These are phyloP conservation scores for Yarrowia osloensis DNA, from an alignment of 805 yeast species.

Conservation along the genomic window DNA sequence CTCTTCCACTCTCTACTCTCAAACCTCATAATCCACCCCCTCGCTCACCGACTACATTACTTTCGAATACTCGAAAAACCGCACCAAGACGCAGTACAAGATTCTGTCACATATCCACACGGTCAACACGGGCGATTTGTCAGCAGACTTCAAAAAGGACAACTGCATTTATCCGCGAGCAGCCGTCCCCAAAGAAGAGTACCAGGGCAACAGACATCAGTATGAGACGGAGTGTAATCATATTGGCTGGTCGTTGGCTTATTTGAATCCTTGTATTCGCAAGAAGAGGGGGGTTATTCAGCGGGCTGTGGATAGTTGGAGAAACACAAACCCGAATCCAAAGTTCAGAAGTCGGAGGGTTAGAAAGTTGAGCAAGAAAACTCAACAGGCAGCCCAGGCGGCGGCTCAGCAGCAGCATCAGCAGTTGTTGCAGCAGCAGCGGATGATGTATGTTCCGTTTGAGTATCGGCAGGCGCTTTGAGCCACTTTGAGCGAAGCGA, in stretches of 20 bases:
- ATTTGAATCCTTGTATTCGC: slow-evolving; percentile 48
- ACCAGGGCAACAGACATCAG: slow-evolving; percentile 49
- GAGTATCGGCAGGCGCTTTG: too few species aligned
- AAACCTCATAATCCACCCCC: not conserved
- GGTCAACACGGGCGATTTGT: slow-evolving; percentile 37
- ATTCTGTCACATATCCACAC: slow-evolving; percentile 44
- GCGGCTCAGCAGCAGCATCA: slow-evolving; percentile 11
- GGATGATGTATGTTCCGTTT: not conserved
- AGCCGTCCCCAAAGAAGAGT: slow-evolving; percentile 47
- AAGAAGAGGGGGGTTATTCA: slow-evolving; percentile 52
- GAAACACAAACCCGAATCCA: slow-evolving; percentile 50
- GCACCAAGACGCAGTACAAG: slow-evolving; percentile 39
- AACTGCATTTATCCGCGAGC: slow-evolving; percentile 57
- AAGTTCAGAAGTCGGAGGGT: slow-evolving; percentile 50
- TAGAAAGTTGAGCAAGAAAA: slow-evolving; percentile 28
- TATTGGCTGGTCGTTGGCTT: slow-evolving; percentile 53
- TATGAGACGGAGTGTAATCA: slow-evolving; percentile 53
- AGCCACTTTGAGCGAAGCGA: not conserved
- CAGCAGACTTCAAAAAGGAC: slow-evolving; percentile 42
- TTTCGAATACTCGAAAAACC: slow-evolving; percentile 43
- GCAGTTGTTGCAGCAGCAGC: slow-evolving; percentile 24
- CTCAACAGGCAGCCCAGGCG: slow-evolving; percentile 18
- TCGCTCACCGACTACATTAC: slow-evolving; percentile 35
- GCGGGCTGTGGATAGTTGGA: slow-evolving; percentile 56
- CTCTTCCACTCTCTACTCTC: not conserved